Base-by-base conservation (phyloP, 129 eudicot genomes). In the Mikania micrantha region DNA sequence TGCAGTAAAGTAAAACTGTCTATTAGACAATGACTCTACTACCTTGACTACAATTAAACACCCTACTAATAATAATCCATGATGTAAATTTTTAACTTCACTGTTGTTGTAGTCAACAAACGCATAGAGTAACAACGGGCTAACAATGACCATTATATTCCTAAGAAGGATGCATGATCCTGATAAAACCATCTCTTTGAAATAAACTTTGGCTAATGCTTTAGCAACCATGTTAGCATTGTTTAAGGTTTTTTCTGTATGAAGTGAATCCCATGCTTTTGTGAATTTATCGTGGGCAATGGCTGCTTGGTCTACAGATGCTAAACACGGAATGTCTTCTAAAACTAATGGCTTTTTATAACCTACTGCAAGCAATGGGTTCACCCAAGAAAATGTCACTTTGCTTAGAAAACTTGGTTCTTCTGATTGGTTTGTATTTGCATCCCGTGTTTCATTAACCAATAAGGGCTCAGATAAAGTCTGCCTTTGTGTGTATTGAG, bases 1-100 rank as follows among this genome's bases (percentile, higher is more conserved):
- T 8, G 91, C 78, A 32, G 58, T 78, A 57, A 90, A 90, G 69
- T 22, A 82, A 80, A 87, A 90, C 70, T 90, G 95, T 13, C 95
- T 28, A 28, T 84, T 75, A 58, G 87, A 71, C 1, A 90, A 28
- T 6, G 97, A 90, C 76, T 90, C 97, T 3, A 81, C 77, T 28
- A 81, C 59, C 82, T 90, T 90, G 54, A 62, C 67, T n/a, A 80
- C 13, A 22, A 90, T 69, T 70, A 87, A 70, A 66, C 40, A 60
- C 49, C 87, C 95, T 25, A 90, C 85, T 56, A 90, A 78, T 50
- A 71, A 8, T 2, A 82, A 19, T 29, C 95, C 90, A 25, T 80
- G 53, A 36, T 66, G 24, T 69, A 77, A 40, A 42, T 62, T 53
- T 61, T 48, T 47, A n/a, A 38, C 31, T 15, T 77, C 85, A 9